Evolutionary conservation across 2,329 filamentous ascomycete species (phyloP), one percentile per base, ranked within the genome.

Genomic region (Ophiostoma quercus): DNA sequence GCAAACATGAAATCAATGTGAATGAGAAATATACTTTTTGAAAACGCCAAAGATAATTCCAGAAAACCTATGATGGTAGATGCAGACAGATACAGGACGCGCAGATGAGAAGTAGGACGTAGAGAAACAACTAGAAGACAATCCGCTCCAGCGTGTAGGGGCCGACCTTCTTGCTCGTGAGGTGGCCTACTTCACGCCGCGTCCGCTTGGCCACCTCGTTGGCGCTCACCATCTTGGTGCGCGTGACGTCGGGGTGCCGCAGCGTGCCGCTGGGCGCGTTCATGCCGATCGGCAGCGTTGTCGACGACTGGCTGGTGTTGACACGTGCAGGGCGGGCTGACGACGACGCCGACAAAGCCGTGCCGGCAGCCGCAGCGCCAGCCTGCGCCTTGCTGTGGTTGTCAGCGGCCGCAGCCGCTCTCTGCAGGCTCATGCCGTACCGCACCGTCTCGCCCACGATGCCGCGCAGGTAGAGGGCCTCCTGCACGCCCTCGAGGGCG

Each of bases 121-220:
- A 14, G 65, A 7, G 25, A 51, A 16, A 51, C 11, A 34, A 41
- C 39, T 54, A 92, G 75, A 92, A 82, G 68, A 85, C 79, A 74
- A 96, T 88, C 79, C 88, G 87, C 81, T 97, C 92, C 74, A 94
- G 84, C 66, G 91, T 92, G 80, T 97, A 97, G 74, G 89, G 87
- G 70, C 90, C 91, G 72, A 94, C 90, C 77, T 89, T 89, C 80
- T 91, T 90, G 77, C 90, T 92, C 76, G 90, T 87, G 78, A 96
- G 80, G 79, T 91, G 87, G 22, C 91, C 92, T 71, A 89, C 88
- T 80, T 96, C 90, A 78, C 92, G 84, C 74, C 82, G 83, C 74
- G 84, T 92, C 74, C 92, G 86, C 77, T 85, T 82, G 72, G 88
- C 84, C 57, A 92, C 82, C 80, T 92, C 90, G 22, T 92, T 92